Percentiles rank a stretch among this genome's conserved stretches.
Conservation (phyloP, 495 filamentous ascomycete genomes). For the Tuber umbilicatum region DNA sequence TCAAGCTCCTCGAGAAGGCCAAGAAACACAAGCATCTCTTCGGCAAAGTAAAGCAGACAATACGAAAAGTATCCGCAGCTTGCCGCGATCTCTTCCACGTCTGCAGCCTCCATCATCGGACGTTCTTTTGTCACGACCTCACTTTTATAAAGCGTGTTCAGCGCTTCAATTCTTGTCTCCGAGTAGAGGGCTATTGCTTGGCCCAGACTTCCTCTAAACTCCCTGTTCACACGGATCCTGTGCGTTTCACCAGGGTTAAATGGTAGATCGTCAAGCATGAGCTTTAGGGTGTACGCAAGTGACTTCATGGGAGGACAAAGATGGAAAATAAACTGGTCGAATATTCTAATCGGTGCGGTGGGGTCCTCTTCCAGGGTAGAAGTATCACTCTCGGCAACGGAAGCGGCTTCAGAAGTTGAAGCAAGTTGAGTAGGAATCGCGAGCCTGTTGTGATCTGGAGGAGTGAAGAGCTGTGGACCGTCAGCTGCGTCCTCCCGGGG, state of each 20-base stretch:
- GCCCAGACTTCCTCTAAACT: conserved; percentile 67
- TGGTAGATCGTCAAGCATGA: conserved; percentile 80
- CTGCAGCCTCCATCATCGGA: conserved; percentile 70
- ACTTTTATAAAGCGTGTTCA: conserved; percentile 68
- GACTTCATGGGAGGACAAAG: conserved; percentile 95
- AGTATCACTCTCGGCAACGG: not conserved
- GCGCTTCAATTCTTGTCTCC: conserved; percentile 62
- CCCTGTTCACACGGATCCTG: conserved; percentile 62
- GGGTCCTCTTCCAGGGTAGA: conserved; percentile 41
- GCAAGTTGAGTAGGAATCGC: conserved; percentile 36
- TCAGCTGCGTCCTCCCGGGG: conserved; percentile 23
- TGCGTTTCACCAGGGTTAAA: conserved; percentile 49
- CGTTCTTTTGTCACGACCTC: conserved; percentile 58
- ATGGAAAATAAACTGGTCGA: conserved; percentile 75
- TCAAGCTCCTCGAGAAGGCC: conserved; percentile 72
- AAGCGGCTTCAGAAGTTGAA: conserved; percentile 42
- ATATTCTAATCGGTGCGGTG: conserved; percentile 60
- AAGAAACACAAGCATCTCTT: conserved; percentile 78
- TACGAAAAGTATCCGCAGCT: conserved; percentile 94
- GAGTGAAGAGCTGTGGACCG: conserved; percentile 34
- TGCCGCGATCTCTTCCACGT: conserved; percentile 91
- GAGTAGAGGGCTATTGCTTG: conserved; percentile 75
- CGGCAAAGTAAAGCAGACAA: conserved; percentile 77
- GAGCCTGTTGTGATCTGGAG: conserved; percentile 37
- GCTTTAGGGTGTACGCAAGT: conserved; percentile 77